Percentiles rank a stretch among this genome's conserved stretches.
phyloP scores from a whole-genome alignment of 1,139 yeast species.

The Taiozyma sp. region DNA sequence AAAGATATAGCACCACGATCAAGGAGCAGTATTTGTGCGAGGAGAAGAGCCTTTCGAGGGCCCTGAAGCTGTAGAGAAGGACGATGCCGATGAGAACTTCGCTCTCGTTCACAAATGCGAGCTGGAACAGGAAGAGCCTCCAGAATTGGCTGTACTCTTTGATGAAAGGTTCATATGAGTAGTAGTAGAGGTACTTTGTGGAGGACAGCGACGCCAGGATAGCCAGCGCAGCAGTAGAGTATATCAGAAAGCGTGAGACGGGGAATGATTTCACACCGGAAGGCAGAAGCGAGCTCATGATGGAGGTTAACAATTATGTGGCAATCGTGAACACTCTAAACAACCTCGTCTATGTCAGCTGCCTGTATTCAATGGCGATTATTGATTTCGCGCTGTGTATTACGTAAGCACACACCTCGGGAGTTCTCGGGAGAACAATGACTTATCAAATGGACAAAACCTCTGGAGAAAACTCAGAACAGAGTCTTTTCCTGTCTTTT shows the following conservation, averaged over 20 bases:
- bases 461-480: background rate
- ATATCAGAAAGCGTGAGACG: conserved; percentile 44
- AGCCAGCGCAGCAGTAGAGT: conserved; percentile 41
- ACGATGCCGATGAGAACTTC: conserved; percentile 52
- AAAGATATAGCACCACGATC: conserved; percentile 27
- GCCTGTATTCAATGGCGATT: too few relatives aligned
- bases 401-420: background rate
- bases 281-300: conserved; percentile 33
- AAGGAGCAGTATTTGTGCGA: conserved; percentile 46
- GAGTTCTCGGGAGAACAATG: background rate
- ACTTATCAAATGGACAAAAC: background rate
- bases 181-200: conserved; percentile 47
- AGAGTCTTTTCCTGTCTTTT: too few relatives aligned
- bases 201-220: conserved; percentile 51
- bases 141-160: conserved; percentile 62
- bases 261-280: conserved; percentile 61
- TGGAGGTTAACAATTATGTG: background rate
- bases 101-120: conserved; percentile 59
- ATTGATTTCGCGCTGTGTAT: too few relatives aligned
- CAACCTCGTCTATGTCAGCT: too few relatives aligned
- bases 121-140: conserved; percentile 54
- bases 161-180: conserved; percentile 57
- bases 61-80: conserved; percentile 55
- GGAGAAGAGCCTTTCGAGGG: conserved; percentile 63
- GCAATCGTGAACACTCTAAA: too few relatives aligned